Evolutionary conservation across 257 asterid species (phyloP).

Genomic region (Nicotiana otophora): DNA sequence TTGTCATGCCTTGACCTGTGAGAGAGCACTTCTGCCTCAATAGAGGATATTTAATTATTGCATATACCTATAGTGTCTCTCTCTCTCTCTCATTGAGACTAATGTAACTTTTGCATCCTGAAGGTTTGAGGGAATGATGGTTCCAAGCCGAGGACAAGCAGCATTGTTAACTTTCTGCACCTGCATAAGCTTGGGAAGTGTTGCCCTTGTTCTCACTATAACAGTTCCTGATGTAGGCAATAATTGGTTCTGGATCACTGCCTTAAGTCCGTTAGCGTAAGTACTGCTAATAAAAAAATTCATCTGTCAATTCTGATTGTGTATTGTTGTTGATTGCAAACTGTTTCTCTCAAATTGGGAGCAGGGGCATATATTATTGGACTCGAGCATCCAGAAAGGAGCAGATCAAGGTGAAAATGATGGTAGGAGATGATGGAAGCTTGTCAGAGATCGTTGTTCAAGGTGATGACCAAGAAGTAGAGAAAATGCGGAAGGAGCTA

Average conservation of each 20-base stretch:
- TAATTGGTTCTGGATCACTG: constrained; percentile 73
- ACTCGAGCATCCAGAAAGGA: constrained; percentile 87
- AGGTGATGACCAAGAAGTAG: constrained; percentile 88
- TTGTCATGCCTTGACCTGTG: background rate
- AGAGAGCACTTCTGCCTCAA: background rate
- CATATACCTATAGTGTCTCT: background rate
- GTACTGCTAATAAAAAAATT: constrained; percentile 18
- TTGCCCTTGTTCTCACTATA: constrained; percentile 87
- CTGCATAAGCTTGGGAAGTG: constrained; percentile 85
- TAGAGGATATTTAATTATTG: background rate
- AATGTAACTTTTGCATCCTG: background rate
- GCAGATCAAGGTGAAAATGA: constrained; percentile 81
- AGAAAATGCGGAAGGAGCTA: constrained; percentile 83
- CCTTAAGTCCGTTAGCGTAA: constrained; percentile 89
- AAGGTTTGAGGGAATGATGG: constrained; percentile 95
- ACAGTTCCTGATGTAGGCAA: constrained; percentile 85
- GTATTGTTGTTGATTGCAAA: background rate
- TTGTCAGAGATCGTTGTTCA: constrained; percentile 68
- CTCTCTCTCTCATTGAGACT: background rate
- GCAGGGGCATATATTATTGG: constrained; percentile 92
- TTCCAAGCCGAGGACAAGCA: constrained; percentile 93
- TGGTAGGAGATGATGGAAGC: constrained; percentile 57
- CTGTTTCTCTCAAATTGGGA: constrained; percentile 4
- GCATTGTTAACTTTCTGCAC: constrained; percentile 91
- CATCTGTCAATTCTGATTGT: background rate